Base-by-base conservation (phyloP, 192 early-diverging fungal genomes). In the Allomyces macrogynus region DNA sequence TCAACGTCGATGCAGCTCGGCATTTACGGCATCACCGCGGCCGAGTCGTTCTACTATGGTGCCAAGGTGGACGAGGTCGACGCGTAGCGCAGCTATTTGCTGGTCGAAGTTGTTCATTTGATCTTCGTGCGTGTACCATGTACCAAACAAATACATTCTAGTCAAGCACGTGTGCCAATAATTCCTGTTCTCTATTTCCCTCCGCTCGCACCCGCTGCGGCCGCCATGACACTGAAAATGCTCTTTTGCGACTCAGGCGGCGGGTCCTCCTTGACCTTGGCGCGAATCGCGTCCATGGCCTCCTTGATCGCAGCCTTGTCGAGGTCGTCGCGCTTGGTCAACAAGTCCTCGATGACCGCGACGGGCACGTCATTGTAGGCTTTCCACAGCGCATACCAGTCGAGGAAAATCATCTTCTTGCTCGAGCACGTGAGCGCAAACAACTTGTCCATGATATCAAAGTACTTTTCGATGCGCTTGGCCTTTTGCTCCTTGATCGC, bases 361-460 rank as follows among this genome's bases (percentile, higher is more conserved):
- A 95, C 67, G 4, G 92, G 93, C 54, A 95, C 68, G 71, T 99
- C 94, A 10, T 90, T 89, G 74, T 88, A 99, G 67, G 86, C 77
- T 65, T 92, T 88, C 77, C 87, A 89, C 69, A 96, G 69, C 12
- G 83, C 74, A 66, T 92, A 95, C 72, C 93, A 97, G 74, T 97
- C 90, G 66, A 99, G 74, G 69, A 87, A 95, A 11, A 92, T 80
- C 71, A 89, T 83, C 42, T 82, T 76, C n/a, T 88, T 84, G 61
- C 86, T 84, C 63, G 83, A 86, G 70, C 86, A 88, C 57, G 94
- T 73, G 62, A 99, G 77, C 20, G 72, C 77, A 49, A 91, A 82
- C 18, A 97, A 77, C 69, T 88, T 84, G 54, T 89, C 82, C 60
- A 96, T 80, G 3, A 87, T 79, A 68, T 92, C 88, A 68, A 89